Evolutionary conservation across 2,329 filamentous ascomycete genomes (phyloP).

Genomic region (Ceratocystis alfenasii): DNA sequence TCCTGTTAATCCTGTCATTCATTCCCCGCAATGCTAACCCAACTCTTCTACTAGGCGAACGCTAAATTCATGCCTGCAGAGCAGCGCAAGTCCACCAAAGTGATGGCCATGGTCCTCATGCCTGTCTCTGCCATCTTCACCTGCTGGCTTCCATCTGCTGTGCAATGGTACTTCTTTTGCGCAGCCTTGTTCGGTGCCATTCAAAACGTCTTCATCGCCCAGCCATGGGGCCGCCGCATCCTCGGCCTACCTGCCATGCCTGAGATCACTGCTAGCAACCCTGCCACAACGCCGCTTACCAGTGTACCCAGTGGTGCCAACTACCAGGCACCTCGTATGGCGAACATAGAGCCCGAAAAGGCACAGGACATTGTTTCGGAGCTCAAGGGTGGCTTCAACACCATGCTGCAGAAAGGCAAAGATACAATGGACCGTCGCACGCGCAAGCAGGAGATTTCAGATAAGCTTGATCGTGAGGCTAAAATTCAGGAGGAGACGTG

Average conservation of each 20-base stretch:
- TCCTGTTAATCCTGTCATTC: background rate
- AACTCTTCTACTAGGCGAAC: conserved; percentile 28
- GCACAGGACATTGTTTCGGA: conserved; percentile 29
- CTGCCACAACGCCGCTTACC: background rate
- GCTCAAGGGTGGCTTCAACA: conserved; percentile 32
- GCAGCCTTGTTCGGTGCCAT: conserved; percentile 29
- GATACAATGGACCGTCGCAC: conserved; percentile 29
- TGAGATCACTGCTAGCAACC: conserved; percentile 6
- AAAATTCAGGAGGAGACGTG: conserved; percentile 26
- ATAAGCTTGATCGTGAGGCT: conserved; percentile 32
- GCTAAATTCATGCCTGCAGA: conserved; percentile 28
- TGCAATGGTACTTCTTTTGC: conserved; percentile 40
- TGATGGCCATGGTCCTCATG: conserved; percentile 35
- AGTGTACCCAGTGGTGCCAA: conserved; percentile 17
- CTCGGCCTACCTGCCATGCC: conserved; percentile 30
- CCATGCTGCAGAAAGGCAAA: conserved; percentile 29
- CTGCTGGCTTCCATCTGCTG: conserved; percentile 36
- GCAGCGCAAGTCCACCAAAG: conserved; percentile 32
- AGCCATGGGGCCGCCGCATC: conserved; percentile 32
- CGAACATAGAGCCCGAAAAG: conserved; percentile 22
- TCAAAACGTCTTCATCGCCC: conserved; percentile 32
- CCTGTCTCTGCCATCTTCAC: conserved; percentile 36
- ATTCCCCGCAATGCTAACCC: conserved; percentile 23
- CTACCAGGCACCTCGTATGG: conserved; percentile 31
- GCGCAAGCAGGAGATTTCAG: conserved; percentile 30